phyloP scores from a whole-genome alignment of 768 basidiomycete species.

The Daedaleopsis sinensis region DNA sequence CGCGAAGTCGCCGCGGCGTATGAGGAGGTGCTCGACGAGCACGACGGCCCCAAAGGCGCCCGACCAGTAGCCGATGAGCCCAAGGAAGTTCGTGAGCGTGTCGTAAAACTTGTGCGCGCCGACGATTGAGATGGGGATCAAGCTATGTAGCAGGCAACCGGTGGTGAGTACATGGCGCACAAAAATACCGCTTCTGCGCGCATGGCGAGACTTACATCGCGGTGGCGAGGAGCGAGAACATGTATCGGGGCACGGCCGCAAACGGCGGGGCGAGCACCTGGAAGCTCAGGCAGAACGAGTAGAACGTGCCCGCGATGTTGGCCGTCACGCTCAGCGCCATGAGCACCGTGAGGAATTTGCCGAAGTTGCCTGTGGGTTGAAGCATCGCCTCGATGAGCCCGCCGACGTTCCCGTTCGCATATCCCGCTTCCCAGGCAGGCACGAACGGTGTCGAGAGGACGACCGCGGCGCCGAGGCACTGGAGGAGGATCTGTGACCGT shows the following conservation, averaged over 20 bases:
- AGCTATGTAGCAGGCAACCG: slow-evolving; percentile 36
- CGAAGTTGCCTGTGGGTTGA: slow-evolving; percentile 62
- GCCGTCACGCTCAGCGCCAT: slow-evolving; percentile 77
- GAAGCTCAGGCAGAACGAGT: slow-evolving; percentile 75
- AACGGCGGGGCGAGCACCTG: slow-evolving; percentile 69
- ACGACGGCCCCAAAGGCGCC: slow-evolving; percentile 60
- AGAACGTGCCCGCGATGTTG: slow-evolving; percentile 83
- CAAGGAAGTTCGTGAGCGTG: slow-evolving; percentile 66
- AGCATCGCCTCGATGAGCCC: slow-evolving; percentile 67
- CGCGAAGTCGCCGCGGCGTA: slow-evolving; percentile 53
- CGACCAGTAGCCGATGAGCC: slow-evolving; percentile 55
- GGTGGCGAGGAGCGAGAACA: slow-evolving; percentile 67
- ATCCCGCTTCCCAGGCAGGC: slow-evolving; percentile 58
- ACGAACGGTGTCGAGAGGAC: slow-evolving; percentile 57
- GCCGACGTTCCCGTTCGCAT: slow-evolving; percentile 56
- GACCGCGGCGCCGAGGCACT: slow-evolving; percentile 71
- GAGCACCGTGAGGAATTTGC: slow-evolving; percentile 72
- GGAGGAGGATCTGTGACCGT: slow-evolving; percentile 37
- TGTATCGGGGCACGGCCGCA: slow-evolving; percentile 63
- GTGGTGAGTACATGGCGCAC: too few species aligned
- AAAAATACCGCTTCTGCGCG: too few species aligned
- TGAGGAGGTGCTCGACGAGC: slow-evolving; percentile 66
- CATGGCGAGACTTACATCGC: slow-evolving; percentile 56
- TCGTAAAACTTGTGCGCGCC: slow-evolving; percentile 68
- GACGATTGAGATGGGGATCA: slow-evolving; percentile 70